These are phyloP conservation scores for Bretziella fagacearum DNA, from an alignment of 2,329 filamentous ascomycete genomes.

Conservation along the genomic window DNA sequence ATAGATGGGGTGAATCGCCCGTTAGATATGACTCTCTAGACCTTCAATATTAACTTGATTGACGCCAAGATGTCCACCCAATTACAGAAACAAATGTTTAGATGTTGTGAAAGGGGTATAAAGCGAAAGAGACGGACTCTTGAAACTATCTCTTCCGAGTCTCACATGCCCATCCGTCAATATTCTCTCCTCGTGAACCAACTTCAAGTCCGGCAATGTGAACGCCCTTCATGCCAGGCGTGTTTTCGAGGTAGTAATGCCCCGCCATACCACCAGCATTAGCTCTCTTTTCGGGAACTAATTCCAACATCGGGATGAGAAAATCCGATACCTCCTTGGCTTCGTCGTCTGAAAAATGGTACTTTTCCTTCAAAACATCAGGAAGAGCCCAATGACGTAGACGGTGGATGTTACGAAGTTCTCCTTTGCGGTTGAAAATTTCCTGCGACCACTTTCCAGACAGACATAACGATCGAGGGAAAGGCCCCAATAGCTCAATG, in stretches of 20 bases:
- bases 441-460: conserved; percentile 96
- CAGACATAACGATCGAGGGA: conserved; percentile 81
- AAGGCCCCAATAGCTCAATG: conserved; percentile 85
- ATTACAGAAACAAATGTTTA: no score
- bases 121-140: no score
- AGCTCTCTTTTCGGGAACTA: conserved; percentile 72
- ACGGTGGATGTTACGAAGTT: conserved; percentile 91
- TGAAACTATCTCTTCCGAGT: conserved; percentile 69
- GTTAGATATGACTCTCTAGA: no score
- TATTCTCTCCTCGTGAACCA: conserved; percentile 73
- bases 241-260: conserved; percentile 67
- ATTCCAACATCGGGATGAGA: conserved; percentile 75
- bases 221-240: conserved; percentile 71
- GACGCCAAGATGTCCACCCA: no score
- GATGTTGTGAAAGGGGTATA: no score
- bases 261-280: conserved; percentile 93
- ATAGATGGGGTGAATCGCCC: no score
- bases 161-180: conserved; percentile 84
- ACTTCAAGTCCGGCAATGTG: conserved; percentile 57
- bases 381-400: conserved; percentile 89
- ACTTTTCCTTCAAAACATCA: conserved; percentile 89
- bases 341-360: conserved; percentile 79
- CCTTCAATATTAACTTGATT: no score
- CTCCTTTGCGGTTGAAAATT: conserved; percentile 95
- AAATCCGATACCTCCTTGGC: conserved; percentile 65